Conservation (phyloP, 2,329 filamentous ascomycete genomes). For the Cladosporium sp. region DNA sequence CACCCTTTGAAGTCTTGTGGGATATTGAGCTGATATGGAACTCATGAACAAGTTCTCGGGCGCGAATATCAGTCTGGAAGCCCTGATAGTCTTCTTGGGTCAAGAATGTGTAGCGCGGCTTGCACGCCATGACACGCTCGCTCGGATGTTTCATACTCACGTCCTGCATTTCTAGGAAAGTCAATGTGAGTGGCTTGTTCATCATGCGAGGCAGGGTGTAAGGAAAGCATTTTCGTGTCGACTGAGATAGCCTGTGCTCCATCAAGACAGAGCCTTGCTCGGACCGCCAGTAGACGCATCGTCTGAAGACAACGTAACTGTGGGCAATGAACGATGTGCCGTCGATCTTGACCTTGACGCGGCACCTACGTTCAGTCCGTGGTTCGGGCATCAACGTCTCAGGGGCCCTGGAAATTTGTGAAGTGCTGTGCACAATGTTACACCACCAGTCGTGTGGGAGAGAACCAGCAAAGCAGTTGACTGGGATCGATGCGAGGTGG, state of each 20-base stretch:
- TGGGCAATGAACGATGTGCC: slow-evolving; percentile 16
- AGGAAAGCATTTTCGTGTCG: slow-evolving; percentile 19
- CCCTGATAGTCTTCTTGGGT: slow-evolving; percentile 4
- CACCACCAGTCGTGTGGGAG: slow-evolving; percentile 15
- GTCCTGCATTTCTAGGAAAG: slow-evolving; percentile 21
- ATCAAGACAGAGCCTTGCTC: slow-evolving; percentile 15
- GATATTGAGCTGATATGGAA: slow-evolving; percentile 17
- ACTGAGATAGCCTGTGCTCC: slow-evolving; percentile 21
- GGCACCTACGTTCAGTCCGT: slow-evolving; percentile 13
- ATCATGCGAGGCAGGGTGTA: slow-evolving; percentile 18
- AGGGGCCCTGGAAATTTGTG: slow-evolving; percentile 13
- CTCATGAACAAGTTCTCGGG: slow-evolving; percentile 15
- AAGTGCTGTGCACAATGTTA: slow-evolving; percentile 17
- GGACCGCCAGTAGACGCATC: slow-evolving; percentile 19
- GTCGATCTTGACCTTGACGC: slow-evolving; percentile 20
- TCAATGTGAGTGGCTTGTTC: slow-evolving; percentile 16
- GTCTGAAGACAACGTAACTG: slow-evolving; percentile 20
- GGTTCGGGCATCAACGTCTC: slow-evolving; percentile 6
- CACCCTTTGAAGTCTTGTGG: slow-evolving; percentile 12
- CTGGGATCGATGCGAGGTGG: slow-evolving; percentile 8
- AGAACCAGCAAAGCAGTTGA: slow-evolving; percentile 1
- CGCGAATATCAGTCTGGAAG: slow-evolving; percentile 19
- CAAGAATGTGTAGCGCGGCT: slow-evolving; percentile 18
- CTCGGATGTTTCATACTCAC: slow-evolving; percentile 12
- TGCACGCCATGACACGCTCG: slow-evolving; percentile 18